Conservation (phyloP, 2,329 filamentous ascomycete species). For the Spiromastix sp. region DNA sequence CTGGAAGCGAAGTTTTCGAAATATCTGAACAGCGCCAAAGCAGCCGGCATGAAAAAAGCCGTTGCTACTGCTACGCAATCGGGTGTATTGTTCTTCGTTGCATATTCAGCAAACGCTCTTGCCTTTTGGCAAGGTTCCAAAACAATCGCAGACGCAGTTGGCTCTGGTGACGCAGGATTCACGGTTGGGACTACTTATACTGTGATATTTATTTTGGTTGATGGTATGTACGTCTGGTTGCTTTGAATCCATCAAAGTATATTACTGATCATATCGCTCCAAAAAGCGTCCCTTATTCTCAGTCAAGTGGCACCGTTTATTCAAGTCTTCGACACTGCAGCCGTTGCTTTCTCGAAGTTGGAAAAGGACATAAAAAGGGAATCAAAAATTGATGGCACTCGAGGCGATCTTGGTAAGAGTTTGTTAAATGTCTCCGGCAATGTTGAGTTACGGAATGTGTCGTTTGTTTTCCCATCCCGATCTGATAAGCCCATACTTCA, state of each 20-base stretch:
- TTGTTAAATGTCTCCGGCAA: conserved; percentile 18
- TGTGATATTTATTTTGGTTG: conserved; percentile 45
- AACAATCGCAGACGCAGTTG: conserved; percentile 33
- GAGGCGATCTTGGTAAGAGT: conserved; percentile 15
- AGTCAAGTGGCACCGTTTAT: conserved; percentile 37
- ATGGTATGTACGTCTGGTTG: conserved; percentile 24
- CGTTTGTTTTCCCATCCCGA: conserved; percentile 38
- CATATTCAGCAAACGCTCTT: conserved; percentile 53
- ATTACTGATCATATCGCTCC: conserved; percentile 3
- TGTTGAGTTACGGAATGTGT: conserved; percentile 27
- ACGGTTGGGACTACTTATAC: conserved; percentile 42
- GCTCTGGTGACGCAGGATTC: conserved; percentile 23
- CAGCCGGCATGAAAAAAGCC: conserved; percentile 47
- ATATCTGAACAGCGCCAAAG: conserved; percentile 37
- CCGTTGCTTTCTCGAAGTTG: conserved; percentile 48
- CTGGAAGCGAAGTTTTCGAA: conserved; percentile 47
- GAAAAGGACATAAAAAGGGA: conserved; percentile 46
- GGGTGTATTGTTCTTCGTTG: conserved; percentile 52
- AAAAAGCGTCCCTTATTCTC: conserved; percentile 35
- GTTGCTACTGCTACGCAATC: conserved; percentile 44
- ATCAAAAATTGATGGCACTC: conserved; percentile 36
- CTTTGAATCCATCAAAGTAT: neutral
- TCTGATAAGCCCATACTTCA: conserved; percentile 20
- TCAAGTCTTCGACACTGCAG: conserved; percentile 40
- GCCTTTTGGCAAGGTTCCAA: conserved; percentile 56